phyloP scores from a whole-genome alignment of 148 eudicot genomes.

The Fagopyrum esculentum region DNA sequence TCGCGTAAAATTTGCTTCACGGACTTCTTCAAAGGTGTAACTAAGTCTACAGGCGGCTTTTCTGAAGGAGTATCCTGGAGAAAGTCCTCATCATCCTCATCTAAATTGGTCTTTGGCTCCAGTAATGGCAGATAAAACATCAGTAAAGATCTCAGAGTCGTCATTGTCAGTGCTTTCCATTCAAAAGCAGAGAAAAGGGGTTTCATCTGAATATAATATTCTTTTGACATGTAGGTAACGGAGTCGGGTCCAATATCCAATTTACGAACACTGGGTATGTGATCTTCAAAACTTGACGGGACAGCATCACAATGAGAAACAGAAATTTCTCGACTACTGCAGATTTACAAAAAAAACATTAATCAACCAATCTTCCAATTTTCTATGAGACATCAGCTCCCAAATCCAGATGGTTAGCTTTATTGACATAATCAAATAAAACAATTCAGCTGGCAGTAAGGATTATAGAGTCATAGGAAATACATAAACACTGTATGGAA shows the following conservation, averaged over 20 bases:
- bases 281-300: constrained; percentile 42
- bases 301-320: constrained; percentile 82
- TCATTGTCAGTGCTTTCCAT: constrained; percentile 45
- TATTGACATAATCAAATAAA: neutral
- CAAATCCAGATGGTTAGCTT: neutral
- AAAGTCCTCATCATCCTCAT: constrained; percentile 77
- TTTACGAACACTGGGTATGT: constrained; percentile 34
- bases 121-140: constrained; percentile 73
- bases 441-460: neutral
- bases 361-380: neutral
- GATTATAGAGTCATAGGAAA: neutral
- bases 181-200: constrained; percentile 79
- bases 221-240: constrained; percentile 37
- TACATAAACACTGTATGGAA: neutral
- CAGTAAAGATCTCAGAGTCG: constrained; percentile 73
- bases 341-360: constrained; percentile 2
- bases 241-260: constrained; percentile 40
- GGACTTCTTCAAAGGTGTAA: constrained; percentile 75
- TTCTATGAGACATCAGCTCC: neutral
- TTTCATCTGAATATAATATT: constrained; percentile 51
- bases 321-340: constrained; percentile 38
- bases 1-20: constrained; percentile 75
- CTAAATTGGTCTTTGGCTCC: constrained; percentile 52
- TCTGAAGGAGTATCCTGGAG: constrained; percentile 37
- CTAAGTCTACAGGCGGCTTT: constrained; percentile 49